Percentiles rank a stretch among this genome's conserved stretches.
These are phyloP conservation scores for Brettanomyces anomalus DNA, from an alignment of 805 yeast species.

Conservation along the genomic window DNA sequence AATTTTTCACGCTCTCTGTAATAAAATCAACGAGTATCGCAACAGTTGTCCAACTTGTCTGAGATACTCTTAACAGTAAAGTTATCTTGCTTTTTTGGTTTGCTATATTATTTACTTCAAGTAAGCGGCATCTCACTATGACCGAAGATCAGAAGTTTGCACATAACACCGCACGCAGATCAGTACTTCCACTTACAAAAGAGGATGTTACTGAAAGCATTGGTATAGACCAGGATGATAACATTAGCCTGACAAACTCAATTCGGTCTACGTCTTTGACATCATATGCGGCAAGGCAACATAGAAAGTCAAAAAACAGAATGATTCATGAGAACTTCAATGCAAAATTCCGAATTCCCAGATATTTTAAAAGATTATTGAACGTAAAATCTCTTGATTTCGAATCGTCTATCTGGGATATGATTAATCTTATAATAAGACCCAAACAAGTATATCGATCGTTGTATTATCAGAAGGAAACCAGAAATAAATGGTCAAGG, in stretches of 20 bases:
- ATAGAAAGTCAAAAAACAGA: conserved; percentile 3
- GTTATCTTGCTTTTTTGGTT: too few species aligned
- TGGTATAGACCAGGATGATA: conserved; percentile 1
- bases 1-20: too few species aligned
- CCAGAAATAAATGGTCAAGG: conserved; percentile 73
- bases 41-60: too few species aligned
- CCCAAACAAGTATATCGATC: conserved; percentile 80
- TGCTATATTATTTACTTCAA: background rate
- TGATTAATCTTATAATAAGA: conserved; percentile 57
- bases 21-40: too few species aligned
- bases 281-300: conserved; percentile 9
- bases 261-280: conserved; percentile 9
- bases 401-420: conserved; percentile 92
- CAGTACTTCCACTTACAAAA: conserved; percentile 11
- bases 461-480: conserved; percentile 73
- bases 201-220: conserved; percentile 8
- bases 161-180: background rate
- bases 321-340: conserved; percentile 8
- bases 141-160: too few species aligned
- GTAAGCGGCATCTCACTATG: too few species aligned
- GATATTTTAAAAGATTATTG: conserved; percentile 35
- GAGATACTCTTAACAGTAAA: too few species aligned
- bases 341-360: conserved; percentile 17
- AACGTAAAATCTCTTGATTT: conserved; percentile 80
- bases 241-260: conserved; percentile 3